Percentiles rank a stretch among this genome's conserved stretches.
These are phyloP conservation scores for Aureobasidium sp. DNA, from an alignment of 2,329 filamentous ascomycete genomes.

Conservation along the genomic window DNA sequence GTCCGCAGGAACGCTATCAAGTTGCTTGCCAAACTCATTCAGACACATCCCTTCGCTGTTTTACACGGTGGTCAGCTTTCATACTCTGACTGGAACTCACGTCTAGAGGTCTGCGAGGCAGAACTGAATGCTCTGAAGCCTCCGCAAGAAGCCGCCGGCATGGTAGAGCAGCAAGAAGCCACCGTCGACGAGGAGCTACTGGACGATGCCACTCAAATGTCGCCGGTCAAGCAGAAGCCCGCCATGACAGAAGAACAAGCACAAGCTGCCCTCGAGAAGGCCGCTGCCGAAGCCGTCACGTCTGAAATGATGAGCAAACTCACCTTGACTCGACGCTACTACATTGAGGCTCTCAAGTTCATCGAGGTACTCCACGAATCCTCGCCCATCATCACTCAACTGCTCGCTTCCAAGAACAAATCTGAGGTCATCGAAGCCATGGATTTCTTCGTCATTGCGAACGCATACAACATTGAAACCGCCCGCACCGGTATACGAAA, in stretches of 20 bases:
- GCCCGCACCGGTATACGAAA: slow-evolving; percentile 86
- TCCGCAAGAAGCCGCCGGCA: slow-evolving; percentile 65
- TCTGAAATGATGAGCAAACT: slow-evolving; percentile 82
- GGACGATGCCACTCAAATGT: slow-evolving; percentile 79
- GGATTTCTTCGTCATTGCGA: slow-evolving; percentile 93
- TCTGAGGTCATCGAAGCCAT: slow-evolving; percentile 98
- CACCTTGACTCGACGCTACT: slow-evolving; percentile 81
- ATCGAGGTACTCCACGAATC: slow-evolving; percentile 84
- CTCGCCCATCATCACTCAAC: slow-evolving; percentile 71
- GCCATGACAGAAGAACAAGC: slow-evolving; percentile 74
- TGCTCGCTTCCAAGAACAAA: slow-evolving; percentile 92
- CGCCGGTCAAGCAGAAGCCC: slow-evolving; percentile 50
- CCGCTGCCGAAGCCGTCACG: slow-evolving; percentile 77
- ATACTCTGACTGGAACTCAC: slow-evolving; percentile 73
- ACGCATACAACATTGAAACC: slow-evolving; percentile 92
- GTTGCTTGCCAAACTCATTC: slow-evolving; percentile 75
- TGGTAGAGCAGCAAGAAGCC: slow-evolving; percentile 55
- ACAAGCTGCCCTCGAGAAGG: slow-evolving; percentile 63
- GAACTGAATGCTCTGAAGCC: slow-evolving; percentile 77
- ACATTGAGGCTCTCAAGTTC: slow-evolving; percentile 82
- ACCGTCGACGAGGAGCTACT: slow-evolving; percentile 70
- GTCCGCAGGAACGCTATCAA: slow-evolving; percentile 94
- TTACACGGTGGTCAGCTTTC: slow-evolving; percentile 84
- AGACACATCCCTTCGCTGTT: slow-evolving; percentile 87
- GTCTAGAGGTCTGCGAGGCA: slow-evolving; percentile 72